Evolutionary conservation across 352 stramenopile species (phyloP).

Genomic region (Pythium diclinum): DNA sequence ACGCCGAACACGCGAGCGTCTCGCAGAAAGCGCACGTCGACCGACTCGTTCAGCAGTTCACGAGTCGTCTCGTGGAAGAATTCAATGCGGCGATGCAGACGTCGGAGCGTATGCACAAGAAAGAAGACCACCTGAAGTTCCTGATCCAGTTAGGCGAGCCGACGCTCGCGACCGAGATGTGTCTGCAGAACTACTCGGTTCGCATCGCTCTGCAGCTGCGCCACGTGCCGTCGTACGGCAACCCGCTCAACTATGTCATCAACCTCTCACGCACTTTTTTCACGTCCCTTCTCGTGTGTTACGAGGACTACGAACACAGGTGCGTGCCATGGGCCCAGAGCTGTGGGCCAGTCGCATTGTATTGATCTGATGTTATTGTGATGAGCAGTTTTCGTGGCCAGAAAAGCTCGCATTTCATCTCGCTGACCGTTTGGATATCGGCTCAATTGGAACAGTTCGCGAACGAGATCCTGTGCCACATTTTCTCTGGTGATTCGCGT

Average conservation of each 20-base stretch:
- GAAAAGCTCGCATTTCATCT: constrained; percentile 70
- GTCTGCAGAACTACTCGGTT: constrained; percentile 78
- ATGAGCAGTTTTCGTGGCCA: constrained; percentile 62
- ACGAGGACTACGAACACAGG: constrained; percentile 77
- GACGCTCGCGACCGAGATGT: constrained; percentile 72
- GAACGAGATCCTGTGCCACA: constrained; percentile 66
- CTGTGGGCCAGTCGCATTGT: no score
- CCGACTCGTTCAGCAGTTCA: constrained; percentile 50
- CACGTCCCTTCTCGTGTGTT: constrained; percentile 80
- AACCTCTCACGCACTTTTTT: constrained; percentile 83
- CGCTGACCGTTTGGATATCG: constrained; percentile 80
- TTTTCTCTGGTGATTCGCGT: constrained; percentile 37
- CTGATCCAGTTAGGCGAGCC: constrained; percentile 72
- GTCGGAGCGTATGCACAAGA: constrained; percentile 80
- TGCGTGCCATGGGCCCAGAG: constrained; percentile 16
- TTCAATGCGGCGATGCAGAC: constrained; percentile 78
- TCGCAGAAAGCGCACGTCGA: constrained; percentile 52
- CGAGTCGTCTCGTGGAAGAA: constrained; percentile 59
- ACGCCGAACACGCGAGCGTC: constrained; percentile 29
- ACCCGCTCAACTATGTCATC: constrained; percentile 78
- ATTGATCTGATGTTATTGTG: background rate
- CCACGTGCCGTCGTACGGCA: constrained; percentile 69
- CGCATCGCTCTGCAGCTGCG: constrained; percentile 73
- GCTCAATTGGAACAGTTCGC: constrained; percentile 75
- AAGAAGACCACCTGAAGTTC: constrained; percentile 71